Conservation (phyloP, 129 eudicot species). For the Tanacetum coccineum region DNA sequence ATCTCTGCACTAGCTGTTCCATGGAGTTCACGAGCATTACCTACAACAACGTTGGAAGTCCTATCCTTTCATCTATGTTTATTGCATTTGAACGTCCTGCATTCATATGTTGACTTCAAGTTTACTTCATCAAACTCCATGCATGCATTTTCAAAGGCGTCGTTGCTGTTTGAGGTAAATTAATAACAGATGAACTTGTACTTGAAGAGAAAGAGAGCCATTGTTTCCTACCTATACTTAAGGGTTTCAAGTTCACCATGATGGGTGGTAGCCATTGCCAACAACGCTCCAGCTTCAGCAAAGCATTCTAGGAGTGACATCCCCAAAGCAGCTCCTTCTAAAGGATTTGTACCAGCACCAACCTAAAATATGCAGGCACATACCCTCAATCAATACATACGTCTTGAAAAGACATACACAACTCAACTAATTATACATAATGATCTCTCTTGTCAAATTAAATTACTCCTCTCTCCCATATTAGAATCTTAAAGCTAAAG, state of each 20-base stretch:
- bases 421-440: constrained; percentile 10
- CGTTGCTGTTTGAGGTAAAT: constrained; percentile 50
- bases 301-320: constrained; percentile 90
- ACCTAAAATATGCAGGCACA: constrained; percentile 46
- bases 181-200: not conserved
- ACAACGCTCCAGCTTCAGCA: constrained; percentile 65
- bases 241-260: constrained; percentile 96
- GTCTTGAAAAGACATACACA: constrained; percentile 6
- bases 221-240: constrained; percentile 60
- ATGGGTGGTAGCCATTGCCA: constrained; percentile 95
- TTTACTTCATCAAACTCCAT: constrained; percentile 97
- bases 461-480: no score
- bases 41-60: no score
- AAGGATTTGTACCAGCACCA: constrained; percentile 97
- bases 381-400: constrained; percentile 13
- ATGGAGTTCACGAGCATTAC: no score
- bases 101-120: constrained; percentile 74
- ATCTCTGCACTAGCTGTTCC: no score
- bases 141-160: constrained; percentile 90
- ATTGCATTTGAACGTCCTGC: constrained; percentile 33
- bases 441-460: no score
- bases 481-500: no score
- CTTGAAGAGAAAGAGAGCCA: not conserved
- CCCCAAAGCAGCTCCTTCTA: constrained; percentile 98
- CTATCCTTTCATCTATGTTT: no score